Conservation (phyloP, 2,329 filamentous ascomycete species). For the Colletotrichum tropicale region DNA sequence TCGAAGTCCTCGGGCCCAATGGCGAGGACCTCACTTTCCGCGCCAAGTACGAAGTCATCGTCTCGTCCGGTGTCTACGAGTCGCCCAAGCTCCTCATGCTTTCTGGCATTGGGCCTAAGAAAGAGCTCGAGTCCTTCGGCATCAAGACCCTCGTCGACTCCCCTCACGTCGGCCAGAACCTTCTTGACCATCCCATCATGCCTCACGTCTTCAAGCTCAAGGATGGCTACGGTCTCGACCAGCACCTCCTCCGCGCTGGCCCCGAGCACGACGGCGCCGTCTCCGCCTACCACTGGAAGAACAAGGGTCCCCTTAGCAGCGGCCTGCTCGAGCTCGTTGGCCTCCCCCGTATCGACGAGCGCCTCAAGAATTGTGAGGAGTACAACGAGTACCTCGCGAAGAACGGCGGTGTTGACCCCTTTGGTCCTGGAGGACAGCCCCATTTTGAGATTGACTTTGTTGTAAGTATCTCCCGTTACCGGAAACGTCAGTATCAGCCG, state of each 20-base stretch:
- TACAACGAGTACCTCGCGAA: slow-evolving; percentile 48
- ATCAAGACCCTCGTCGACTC: slow-evolving; percentile 61
- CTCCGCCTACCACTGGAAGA: slow-evolving; percentile 38
- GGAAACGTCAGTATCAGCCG: background rate
- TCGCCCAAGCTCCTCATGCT: slow-evolving; percentile 69
- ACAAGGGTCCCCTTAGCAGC: slow-evolving; percentile 42
- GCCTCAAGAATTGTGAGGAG: slow-evolving; percentile 49
- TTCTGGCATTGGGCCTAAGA: slow-evolving; percentile 63
- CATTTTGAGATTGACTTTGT: slow-evolving; percentile 70
- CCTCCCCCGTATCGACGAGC: slow-evolving; percentile 61
- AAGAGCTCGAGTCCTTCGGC: slow-evolving; percentile 55
- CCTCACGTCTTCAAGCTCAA: slow-evolving; percentile 51
- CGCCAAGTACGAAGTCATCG: slow-evolving; percentile 53
- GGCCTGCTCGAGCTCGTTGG: slow-evolving; percentile 56
- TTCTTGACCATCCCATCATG: slow-evolving; percentile 66
- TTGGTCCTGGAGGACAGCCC: slow-evolving; percentile 60
- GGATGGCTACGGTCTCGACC: slow-evolving; percentile 43
- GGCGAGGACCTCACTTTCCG: slow-evolving; percentile 46
- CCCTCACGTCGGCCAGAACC: slow-evolving; percentile 67
- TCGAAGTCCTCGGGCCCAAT: slow-evolving; percentile 45
- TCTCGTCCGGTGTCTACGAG: slow-evolving; percentile 62
- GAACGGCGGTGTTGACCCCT: slow-evolving; percentile 54
- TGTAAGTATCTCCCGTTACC: background rate
- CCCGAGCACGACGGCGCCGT: slow-evolving; percentile 36
- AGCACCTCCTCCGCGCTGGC: slow-evolving; percentile 42